These are phyloP conservation scores for Teratosphaeriaceae sp. DNA, from an alignment of 2,329 filamentous ascomycete species.

Conservation along the genomic window DNA sequence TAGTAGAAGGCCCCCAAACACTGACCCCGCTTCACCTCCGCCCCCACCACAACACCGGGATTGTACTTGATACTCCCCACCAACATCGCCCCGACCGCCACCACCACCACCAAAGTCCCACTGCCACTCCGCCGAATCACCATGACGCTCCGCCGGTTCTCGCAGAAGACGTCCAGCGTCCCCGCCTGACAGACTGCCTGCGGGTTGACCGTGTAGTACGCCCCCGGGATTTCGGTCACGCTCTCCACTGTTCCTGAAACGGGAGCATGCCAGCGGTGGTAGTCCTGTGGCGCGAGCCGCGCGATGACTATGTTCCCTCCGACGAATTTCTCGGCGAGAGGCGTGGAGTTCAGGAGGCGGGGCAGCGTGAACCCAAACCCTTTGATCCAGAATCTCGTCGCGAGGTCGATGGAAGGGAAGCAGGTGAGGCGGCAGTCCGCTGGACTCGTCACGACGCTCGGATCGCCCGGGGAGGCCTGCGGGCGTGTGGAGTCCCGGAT, in stretches of 20 bases:
- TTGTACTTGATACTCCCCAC: slow-evolving; percentile 38
- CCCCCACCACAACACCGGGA: slow-evolving; percentile 28
- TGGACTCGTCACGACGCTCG: slow-evolving; percentile 25
- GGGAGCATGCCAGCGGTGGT: slow-evolving; percentile 30
- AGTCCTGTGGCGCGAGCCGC: slow-evolving; percentile 37
- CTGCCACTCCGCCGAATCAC: slow-evolving; percentile 26
- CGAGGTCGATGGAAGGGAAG: slow-evolving; percentile 32
- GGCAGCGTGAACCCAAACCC: slow-evolving; percentile 34
- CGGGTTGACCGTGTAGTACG: slow-evolving; percentile 38
- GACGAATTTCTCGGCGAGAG: slow-evolving; percentile 28
- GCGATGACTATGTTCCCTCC: slow-evolving; percentile 34
- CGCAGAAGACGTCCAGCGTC: slow-evolving; percentile 38
- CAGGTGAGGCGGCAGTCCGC: slow-evolving; percentile 36
- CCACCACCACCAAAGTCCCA: slow-evolving; percentile 27
- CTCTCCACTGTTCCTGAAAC: slow-evolving; percentile 10
- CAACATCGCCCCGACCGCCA: slow-evolving; percentile 40
- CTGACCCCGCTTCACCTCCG: slow-evolving; percentile 31
- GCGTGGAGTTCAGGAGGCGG: slow-evolving; percentile 23
- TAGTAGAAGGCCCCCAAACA: slow-evolving; percentile 38
- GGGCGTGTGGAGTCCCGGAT: slow-evolving; percentile 32
- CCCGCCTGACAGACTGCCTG: slow-evolving; percentile 36
- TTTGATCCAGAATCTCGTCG: slow-evolving; percentile 40
- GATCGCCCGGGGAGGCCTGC: slow-evolving; percentile 30
- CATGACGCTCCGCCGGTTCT: slow-evolving; percentile 38
- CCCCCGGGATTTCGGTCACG: slow-evolving; percentile 33